Conservation (phyloP, 2,329 filamentous ascomycete species). For the Colletotrichum sp. region DNA sequence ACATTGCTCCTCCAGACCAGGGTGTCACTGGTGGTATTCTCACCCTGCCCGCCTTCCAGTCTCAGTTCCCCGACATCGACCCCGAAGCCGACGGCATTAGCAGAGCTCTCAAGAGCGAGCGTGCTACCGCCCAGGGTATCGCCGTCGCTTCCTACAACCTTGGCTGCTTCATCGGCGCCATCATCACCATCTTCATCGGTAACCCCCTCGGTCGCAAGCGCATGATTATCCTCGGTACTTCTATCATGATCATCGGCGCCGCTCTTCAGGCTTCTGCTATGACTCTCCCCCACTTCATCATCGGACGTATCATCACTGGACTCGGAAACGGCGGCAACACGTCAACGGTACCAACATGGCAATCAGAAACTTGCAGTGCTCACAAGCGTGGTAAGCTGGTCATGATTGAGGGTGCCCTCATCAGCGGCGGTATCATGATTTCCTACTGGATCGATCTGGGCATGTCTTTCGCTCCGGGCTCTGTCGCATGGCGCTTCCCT, state of each 20-base stretch:
- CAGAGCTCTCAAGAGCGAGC: conserved; percentile 37
- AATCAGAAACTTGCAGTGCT: conserved; percentile 62
- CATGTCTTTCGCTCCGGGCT: conserved; percentile 55
- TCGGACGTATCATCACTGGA: conserved; percentile 54
- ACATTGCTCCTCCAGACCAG: conserved; percentile 62
- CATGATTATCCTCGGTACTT: conserved; percentile 44
- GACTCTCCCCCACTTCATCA: conserved; percentile 58
- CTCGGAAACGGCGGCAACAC: conserved; percentile 40
- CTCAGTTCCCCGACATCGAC: conserved; percentile 45
- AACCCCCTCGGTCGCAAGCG: conserved; percentile 48
- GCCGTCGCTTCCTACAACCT: conserved; percentile 62
- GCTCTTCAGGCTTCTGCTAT: conserved; percentile 48
- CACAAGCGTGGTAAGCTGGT: conserved; percentile 65
- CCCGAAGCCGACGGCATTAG: conserved; percentile 28
- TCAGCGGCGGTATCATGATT: conserved; percentile 61
- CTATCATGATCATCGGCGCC: conserved; percentile 50
- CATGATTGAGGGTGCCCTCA: conserved; percentile 64
- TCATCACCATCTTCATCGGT: conserved; percentile 32
- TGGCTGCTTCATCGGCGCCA: conserved; percentile 60
- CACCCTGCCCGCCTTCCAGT: conserved; percentile 67
- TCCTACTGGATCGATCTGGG: conserved; percentile 67
- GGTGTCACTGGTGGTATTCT: conserved; percentile 79
- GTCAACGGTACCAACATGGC: conserved; percentile 62
- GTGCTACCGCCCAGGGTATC: conserved; percentile 59
- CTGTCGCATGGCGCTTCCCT: conserved; percentile 65